Evolutionary conservation across 139 green algal species (phyloP), one percentile per base, ranked within the genome.

Genomic region (Limnomonas spitsbergensis): DNA sequence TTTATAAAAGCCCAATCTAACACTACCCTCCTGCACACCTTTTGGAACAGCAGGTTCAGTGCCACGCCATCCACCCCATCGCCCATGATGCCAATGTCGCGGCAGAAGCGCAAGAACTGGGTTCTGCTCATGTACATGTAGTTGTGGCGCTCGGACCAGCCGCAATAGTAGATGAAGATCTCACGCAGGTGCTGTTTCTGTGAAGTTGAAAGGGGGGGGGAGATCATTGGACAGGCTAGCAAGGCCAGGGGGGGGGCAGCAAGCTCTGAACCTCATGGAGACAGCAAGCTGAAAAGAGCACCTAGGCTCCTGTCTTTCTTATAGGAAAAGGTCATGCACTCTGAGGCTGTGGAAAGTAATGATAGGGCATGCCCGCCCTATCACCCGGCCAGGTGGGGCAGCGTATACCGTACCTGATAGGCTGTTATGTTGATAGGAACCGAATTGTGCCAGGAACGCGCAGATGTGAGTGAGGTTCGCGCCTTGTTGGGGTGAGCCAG

Each of bases 41-140:
- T 86, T 34, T 82, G 76, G 68, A 81, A 86, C 31, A 86, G 66
- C 0, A 74, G 40, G 0, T 38, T 69, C 9, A 86, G 72, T 3
- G 40, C 77, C 9, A 73, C 38, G 24, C 66, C 66, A 66, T 82
- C 72, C 14, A 86, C 24, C 4, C 80, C 73, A 1, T 76, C 77
- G 34, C 34, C 69, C 42, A 78, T 82, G 72, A 86, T 61, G 61
- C 61, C 42, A 34, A 76, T 82, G 73, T 86, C 81, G 32, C 77
- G 77, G 35, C 36, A 56, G 38, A 86, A 86, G 39, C 81, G 77
- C 47, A 86, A 76, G 77, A 86, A 86, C 77, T 86, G 81, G 14
- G 47, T 34, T 36, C 77, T 69, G 56, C 66, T 76, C 56, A 86
- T 82, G 77, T 78, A 82, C 77, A 86, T 73, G 47, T 78, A 86